Evolutionary conservation across 1,139 yeast species (phyloP).

Genomic region (Geotrichum klebahnii): DNA sequence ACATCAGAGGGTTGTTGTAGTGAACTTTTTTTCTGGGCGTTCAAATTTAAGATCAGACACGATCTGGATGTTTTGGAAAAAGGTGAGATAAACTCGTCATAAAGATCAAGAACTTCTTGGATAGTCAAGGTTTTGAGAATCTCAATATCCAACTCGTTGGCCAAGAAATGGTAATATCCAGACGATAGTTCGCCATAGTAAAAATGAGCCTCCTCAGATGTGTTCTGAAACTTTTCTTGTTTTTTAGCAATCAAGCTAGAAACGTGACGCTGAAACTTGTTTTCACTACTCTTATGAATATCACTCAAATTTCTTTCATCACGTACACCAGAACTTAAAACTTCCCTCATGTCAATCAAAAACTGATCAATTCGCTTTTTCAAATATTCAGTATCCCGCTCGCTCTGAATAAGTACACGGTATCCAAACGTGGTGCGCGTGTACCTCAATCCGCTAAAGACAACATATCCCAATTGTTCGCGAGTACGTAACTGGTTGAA

Average conservation of each 20-base stretch:
- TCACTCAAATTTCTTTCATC: too few species aligned
- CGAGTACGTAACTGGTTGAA: conserved; percentile 86
- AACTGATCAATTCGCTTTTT: conserved; percentile 74
- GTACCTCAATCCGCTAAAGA: conserved; percentile 66
- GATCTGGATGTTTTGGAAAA: conserved; percentile 43
- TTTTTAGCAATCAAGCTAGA: conserved; percentile 63
- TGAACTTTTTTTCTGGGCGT: conserved; percentile 50
- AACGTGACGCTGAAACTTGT: conserved; percentile 64
- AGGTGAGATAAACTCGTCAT: conserved; percentile 45
- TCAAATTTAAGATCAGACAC: conserved; percentile 61
- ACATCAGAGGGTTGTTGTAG: too few species aligned
- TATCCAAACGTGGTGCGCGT: conserved; percentile 74
- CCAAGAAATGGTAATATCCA: conserved; percentile 73
- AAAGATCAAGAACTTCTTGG: conserved; percentile 56
- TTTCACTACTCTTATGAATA: conserved; percentile 50
- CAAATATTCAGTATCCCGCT: conserved; percentile 66
- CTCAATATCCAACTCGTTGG: conserved; percentile 54
- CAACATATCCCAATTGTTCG: conserved; percentile 89
- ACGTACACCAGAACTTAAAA: too few species aligned
- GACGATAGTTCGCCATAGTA: conserved; percentile 64
- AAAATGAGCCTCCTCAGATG: conserved; percentile 66
- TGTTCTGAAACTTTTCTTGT: conserved; percentile 67
- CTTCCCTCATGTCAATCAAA: conserved; percentile 42
- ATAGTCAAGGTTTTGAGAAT: conserved; percentile 52
- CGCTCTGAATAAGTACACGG: conserved; percentile 81